Evolutionary conservation across 192 early-diverging fungal species (phyloP).

Genomic region (Linnemannia exigua): DNA sequence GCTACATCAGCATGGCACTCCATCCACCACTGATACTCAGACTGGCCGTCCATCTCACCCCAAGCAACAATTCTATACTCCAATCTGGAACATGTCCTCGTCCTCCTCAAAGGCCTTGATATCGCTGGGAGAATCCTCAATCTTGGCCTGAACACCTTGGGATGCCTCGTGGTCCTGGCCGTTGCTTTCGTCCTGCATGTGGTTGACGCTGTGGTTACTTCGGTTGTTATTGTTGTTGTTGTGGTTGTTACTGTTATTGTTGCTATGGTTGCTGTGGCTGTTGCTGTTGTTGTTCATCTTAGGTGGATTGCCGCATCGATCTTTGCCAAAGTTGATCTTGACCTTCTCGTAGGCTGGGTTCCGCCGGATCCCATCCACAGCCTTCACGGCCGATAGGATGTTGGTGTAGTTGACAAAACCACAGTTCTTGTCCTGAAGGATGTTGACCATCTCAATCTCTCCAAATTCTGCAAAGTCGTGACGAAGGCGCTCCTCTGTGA

Average conservation of each 20-base stretch:
- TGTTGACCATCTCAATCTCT: conserved; percentile 91
- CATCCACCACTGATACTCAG: too few species aligned
- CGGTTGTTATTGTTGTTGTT: not conserved
- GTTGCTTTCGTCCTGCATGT: not conserved
- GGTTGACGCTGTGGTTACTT: conserved; percentile 1
- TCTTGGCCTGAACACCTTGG: conserved; percentile 6
- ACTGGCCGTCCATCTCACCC: too few species aligned
- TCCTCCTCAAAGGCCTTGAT: conserved; percentile 43
- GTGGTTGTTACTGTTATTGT: not conserved
- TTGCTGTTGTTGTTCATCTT: conserved; percentile 49
- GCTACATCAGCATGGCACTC: too few species aligned
- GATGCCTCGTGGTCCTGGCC: conserved; percentile 1
- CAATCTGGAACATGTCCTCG: conserved; percentile 45
- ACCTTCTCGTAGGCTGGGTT: conserved; percentile 73
- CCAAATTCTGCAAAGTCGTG: conserved; percentile 86
- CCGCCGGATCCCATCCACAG: conserved; percentile 76
- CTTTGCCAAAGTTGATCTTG: conserved; percentile 88
- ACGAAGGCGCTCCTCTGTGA: conserved; percentile 78
- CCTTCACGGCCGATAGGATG: conserved; percentile 80
- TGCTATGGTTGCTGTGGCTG: not conserved
- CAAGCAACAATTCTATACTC: not conserved
- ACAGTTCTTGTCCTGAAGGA: conserved; percentile 85
- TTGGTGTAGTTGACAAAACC: conserved; percentile 91
- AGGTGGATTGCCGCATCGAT: conserved; percentile 87
- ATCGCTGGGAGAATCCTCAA: conserved; percentile 23